Base-by-base conservation (phyloP, 1,284 basidiomycete genomes). In the Dichomitus squalens region DNA sequence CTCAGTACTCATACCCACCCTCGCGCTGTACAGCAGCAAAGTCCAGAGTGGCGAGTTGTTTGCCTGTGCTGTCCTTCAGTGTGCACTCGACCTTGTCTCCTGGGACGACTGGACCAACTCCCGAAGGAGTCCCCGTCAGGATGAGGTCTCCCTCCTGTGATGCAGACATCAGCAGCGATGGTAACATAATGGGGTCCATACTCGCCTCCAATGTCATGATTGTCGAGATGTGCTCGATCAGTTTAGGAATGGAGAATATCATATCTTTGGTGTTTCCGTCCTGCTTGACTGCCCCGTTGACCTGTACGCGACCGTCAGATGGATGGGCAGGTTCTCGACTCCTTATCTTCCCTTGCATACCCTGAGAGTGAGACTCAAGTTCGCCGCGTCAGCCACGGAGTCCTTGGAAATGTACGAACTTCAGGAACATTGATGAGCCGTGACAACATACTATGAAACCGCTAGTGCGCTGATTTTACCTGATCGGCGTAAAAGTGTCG, bases 191-290 rank as follows among this genome's bases (percentile, higher is more conserved):
- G 18, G 8, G 48, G 34, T 14, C 8, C 7, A 43, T 63, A 70
- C 86, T 66, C 40, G 89, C 93, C 81, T 98, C 95, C 18, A 98
- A 82, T 0, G 88, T 89, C 95, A 98, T 98, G 73, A 99, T 97
- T 16, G 91, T 90, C 2, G 95, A 96, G 47, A 97, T 84, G 68
- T 97, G 95, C 64, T 92, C 85, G 65, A 99, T 91, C 53, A 99
- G 81, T n/a, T 85, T 80, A 1, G 96, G 94, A 43, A 99, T 93
- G 44, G 81, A 81, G 79, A 96, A 96, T 61, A 98, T 92, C 96
- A 99, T 98, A 72, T 96, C 90, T 25, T 77, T 73, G 1, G 96
- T 96, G 34, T 82, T 85, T 4, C 95, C 96, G 58, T 91, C 80
- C 73, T 99, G 96, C 73, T 92, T 95, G 58, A 85, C 76, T 36